phyloP scores from a whole-genome alignment of 495 filamentous ascomycete genomes.

The Opeltia flavorubescens region DNA sequence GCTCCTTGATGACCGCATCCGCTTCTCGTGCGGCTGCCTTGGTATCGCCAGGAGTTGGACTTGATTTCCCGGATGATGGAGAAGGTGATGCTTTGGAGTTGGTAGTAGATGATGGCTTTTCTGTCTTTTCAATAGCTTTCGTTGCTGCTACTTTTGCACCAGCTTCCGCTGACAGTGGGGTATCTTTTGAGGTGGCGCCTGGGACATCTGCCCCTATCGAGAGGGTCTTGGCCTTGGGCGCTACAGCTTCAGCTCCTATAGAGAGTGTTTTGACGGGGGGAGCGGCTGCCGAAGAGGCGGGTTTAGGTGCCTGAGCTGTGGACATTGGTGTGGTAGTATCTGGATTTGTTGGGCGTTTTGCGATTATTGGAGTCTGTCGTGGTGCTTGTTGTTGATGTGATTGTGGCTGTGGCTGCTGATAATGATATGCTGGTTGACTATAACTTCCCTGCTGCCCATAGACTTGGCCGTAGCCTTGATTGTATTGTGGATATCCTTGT shows the following conservation, averaged over 20 bases:
- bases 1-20: constrained; percentile 76
- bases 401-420: constrained; percentile 39
- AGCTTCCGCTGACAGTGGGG: constrained; percentile 32
- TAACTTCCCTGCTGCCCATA: constrained; percentile 33
- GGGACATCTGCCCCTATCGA: constrained; percentile 43
- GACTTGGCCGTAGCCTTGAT: constrained; percentile 45
- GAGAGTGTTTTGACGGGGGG: constrained; percentile 60
- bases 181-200: constrained; percentile 36
- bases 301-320: constrained; percentile 14
- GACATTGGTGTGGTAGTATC: constrained; percentile 25
- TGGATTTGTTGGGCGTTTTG: constrained; percentile 38
- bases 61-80: constrained; percentile 64
- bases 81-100: constrained; percentile 63
- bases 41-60: constrained; percentile 42
- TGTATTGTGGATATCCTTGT: constrained; percentile 41
- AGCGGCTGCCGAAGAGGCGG: constrained; percentile 22
- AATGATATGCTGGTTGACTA: constrained; percentile 30
- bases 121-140: constrained; percentile 70
- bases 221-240: constrained; percentile 52
- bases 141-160: constrained; percentile 60
- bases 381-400: constrained; percentile 28
- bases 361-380: constrained; percentile 48
- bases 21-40: constrained; percentile 46
- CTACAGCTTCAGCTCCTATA: constrained; percentile 38
- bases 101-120: constrained; percentile 39